These are phyloP conservation scores for Tritrichomonas foetus DNA, from an alignment of 208 protist species.

Conservation along the genomic window DNA sequence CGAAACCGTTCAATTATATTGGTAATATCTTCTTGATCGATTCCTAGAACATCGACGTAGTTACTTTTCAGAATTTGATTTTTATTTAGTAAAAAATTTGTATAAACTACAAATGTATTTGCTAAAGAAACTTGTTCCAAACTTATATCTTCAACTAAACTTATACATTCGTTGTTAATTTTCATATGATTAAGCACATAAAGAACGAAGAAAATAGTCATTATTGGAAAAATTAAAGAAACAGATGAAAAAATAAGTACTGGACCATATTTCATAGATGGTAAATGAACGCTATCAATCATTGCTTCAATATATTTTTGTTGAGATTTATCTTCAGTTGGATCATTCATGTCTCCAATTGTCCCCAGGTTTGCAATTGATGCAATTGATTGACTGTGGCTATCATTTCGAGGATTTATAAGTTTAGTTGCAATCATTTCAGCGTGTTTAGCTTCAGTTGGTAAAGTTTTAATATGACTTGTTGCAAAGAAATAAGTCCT, in stretches of 20 bases:
- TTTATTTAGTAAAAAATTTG: neutral
- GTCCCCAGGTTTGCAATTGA: neutral
- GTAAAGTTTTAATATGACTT: neutral
- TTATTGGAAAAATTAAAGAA: neutral
- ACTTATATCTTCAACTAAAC: neutral
- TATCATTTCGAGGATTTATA: too few relatives aligned
- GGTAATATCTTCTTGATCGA: too few relatives aligned
- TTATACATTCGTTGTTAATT: too few relatives aligned
- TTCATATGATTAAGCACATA: neutral
- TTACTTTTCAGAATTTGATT: neutral
- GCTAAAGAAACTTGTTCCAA: neutral
- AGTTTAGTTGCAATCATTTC: neutral
- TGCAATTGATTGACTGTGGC: too few relatives aligned
- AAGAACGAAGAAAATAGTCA: neutral
- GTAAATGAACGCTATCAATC: neutral
- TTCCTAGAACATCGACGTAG: too few relatives aligned
- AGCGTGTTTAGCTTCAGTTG: neutral
- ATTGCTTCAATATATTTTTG: neutral
- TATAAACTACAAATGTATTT: too few relatives aligned
- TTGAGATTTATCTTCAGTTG: neutral
- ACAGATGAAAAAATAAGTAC: neutral
- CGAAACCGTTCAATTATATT: too few relatives aligned
- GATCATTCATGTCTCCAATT: too few relatives aligned
- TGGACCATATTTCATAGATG: neutral
- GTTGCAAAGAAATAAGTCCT: neutral